Evolutionary conservation across 306 rosid species (phyloP), one percentile per base, ranked within the genome.

Genomic region (Fragaria ananassa): DNA sequence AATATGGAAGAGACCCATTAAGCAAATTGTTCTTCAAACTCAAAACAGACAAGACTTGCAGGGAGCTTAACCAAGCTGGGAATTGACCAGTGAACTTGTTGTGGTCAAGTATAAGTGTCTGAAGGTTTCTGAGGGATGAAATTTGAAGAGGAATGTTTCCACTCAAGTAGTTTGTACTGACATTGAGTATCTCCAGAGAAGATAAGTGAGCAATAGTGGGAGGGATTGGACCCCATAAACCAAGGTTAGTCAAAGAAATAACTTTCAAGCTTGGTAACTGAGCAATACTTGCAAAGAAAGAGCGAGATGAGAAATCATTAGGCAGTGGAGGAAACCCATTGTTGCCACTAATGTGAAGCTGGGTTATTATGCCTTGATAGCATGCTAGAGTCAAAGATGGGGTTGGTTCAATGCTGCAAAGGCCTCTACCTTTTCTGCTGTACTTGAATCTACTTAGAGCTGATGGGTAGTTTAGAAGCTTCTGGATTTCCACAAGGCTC

Each of bases 181-280:
- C 80, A 81, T 95, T 90, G 12, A 95, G 89, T 74, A 92, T 95
- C 81, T 95, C 98, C 45, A 95, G 78, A 18, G 96, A 95, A 68
- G 86, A 68, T 50, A 92, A 46, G 10, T 74, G 69, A 29, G 73
- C 76, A 72, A 92, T 72, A 72, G 53, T 83, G 67, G 80, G 78
- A 74, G 99, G 93, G 46, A 95, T 21, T 39, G 91, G 80, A 8
- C 99, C 97, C 91, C 90, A 85, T 34, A 95, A 74, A 41, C 91
- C 90, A 45, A 95, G 81, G 70, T 96, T 90, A 74, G 85, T 93
- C 82, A 92, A 74, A 74, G 96, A 85, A 25, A 95, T 89, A 3
- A 95, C 99, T 75, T 90, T 95, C 80, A 95, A 79, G 80, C 76
- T 82, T 70, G 93, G 64, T 5, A 95, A 46, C 37, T 25, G 29